phyloP scores from a whole-genome alignment of 1,139 yeast species.

The Sugiyamaella xylanicola region DNA sequence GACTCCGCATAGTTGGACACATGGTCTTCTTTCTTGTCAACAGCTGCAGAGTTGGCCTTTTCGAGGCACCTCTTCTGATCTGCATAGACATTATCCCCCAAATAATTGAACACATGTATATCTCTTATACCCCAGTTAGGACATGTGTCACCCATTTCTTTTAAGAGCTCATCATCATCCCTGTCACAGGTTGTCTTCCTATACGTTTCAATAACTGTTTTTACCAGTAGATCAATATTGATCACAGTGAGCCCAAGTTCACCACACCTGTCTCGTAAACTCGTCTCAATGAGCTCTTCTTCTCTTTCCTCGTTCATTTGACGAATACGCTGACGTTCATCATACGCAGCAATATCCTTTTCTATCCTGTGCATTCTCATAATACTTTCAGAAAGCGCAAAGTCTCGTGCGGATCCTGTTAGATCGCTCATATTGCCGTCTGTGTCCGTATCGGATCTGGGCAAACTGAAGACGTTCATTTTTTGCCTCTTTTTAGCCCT shows the following conservation, averaged over 20 bases:
- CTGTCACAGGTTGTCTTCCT: not conserved
- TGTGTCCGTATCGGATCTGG: not conserved
- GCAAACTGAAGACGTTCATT: not conserved
- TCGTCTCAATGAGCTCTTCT: not conserved
- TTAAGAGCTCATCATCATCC: not conserved
- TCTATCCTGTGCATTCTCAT: not conserved
- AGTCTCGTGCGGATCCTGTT: not conserved
- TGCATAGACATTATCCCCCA: slow-evolving; percentile 8
- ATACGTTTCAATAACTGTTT: not conserved
- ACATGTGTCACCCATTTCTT: not conserved
- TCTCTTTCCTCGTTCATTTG: not conserved
- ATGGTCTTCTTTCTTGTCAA: too few relatives aligned
- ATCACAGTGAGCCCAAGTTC: slow-evolving; percentile 3
- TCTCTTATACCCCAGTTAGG: slow-evolving; percentile 14
- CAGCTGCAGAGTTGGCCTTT: not conserved
- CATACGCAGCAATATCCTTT: slow-evolving; percentile 2
- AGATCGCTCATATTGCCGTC: slow-evolving; percentile 2
- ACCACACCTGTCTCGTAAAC: slow-evolving; percentile 5
- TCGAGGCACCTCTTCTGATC: too few relatives aligned
- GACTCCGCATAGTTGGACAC: too few relatives aligned
- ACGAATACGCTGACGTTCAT: not conserved
- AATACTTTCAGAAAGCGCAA: not conserved
- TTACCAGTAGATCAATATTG: not conserved
- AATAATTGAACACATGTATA: slow-evolving; percentile 12
- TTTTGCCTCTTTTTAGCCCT: not conserved